phyloP scores from a whole-genome alignment of 352 stramenopile species.

The Phytophthora foliorum region DNA sequence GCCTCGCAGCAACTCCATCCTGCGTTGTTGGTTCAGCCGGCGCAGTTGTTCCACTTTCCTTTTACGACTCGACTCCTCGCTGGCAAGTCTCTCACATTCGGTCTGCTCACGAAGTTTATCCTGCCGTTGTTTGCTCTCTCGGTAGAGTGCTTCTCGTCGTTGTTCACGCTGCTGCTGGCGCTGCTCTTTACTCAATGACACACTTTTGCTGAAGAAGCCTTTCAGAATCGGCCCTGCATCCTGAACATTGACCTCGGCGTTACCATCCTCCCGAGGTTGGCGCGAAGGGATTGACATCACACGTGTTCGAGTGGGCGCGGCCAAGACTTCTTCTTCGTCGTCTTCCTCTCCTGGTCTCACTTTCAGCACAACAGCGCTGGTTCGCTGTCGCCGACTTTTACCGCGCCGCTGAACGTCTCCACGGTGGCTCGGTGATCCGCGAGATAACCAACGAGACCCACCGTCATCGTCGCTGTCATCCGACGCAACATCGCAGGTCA shows the following conservation, averaged over 20 bases:
- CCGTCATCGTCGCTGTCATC: constrained; percentile 30
- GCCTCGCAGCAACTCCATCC: constrained; percentile 46
- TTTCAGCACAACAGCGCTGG: constrained; percentile 28
- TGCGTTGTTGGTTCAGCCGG: constrained; percentile 49
- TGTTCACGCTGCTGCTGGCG: constrained; percentile 52
- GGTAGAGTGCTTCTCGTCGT: constrained; percentile 53
- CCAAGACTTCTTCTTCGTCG: constrained; percentile 4
- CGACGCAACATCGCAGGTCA: constrained; percentile 45
- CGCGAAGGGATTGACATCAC: constrained; percentile 14
- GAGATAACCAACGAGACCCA: constrained; percentile 11
- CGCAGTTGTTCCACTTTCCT: constrained; percentile 51
- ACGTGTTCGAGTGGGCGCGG: background rate
- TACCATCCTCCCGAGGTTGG: background rate
- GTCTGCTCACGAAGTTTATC: constrained; percentile 50
- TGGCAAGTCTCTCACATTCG: constrained; percentile 30
- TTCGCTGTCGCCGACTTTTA: background rate
- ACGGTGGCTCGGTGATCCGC: background rate
- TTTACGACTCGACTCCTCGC: constrained; percentile 29
- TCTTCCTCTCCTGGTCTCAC: constrained; percentile 33
- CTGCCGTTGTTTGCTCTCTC: constrained; percentile 54
- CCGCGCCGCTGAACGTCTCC: too few relatives aligned
- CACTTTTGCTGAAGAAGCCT: constrained; percentile 67
- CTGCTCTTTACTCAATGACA: constrained; percentile 44
- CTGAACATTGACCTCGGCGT: constrained; percentile 18
- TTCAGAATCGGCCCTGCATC: constrained; percentile 61